Evolutionary conservation across 768 basidiomycete genomes (phyloP).

Genomic region (Aureoboletus auriporus): DNA sequence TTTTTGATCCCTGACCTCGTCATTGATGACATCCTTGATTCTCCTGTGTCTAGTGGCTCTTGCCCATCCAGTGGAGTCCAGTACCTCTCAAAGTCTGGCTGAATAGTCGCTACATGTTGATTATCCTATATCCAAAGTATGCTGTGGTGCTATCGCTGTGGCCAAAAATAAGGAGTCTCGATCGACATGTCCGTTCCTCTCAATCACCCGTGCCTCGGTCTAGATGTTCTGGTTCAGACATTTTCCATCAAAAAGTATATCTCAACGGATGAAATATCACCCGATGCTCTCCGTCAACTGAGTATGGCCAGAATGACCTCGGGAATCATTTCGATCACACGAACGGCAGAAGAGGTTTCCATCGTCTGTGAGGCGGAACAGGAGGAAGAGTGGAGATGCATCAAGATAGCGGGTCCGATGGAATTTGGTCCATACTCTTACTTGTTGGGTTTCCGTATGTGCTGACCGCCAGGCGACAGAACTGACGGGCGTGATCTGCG

Average conservation of each 20-base stretch:
- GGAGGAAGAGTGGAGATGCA: constrained; percentile 49
- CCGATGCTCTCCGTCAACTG: constrained; percentile 20
- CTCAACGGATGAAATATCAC: constrained; percentile 32
- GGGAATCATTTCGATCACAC: constrained; percentile 50
- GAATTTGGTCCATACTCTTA: constrained; percentile 45
- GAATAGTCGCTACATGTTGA: neutral
- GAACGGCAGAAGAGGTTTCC: constrained; percentile 59
- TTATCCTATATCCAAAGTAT: neutral
- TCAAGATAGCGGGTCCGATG: constrained; percentile 65
- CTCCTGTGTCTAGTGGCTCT: constrained; percentile 40
- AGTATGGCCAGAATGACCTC: constrained; percentile 27
- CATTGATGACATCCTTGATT: constrained; percentile 34
- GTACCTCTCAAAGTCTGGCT: constrained; percentile 53
- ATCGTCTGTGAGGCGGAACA: constrained; percentile 45
- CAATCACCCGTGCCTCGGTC: constrained; percentile 36
- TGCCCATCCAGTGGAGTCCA: constrained; percentile 50
- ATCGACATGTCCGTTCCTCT: no score
- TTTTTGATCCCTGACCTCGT: neutral
- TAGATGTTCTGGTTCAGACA: constrained; percentile 40
- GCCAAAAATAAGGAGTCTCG: no score
- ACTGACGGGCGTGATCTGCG: constrained; percentile 54
- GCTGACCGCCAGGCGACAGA: constrained; percentile 29
- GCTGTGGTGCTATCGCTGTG: no score
- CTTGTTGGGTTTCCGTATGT: neutral
- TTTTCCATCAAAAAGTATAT: constrained; percentile 45